Percentiles rank a stretch among this genome's conserved stretches.
phyloP scores from a whole-genome alignment of 768 basidiomycete genomes.

The Podaxis sp. region DNA sequence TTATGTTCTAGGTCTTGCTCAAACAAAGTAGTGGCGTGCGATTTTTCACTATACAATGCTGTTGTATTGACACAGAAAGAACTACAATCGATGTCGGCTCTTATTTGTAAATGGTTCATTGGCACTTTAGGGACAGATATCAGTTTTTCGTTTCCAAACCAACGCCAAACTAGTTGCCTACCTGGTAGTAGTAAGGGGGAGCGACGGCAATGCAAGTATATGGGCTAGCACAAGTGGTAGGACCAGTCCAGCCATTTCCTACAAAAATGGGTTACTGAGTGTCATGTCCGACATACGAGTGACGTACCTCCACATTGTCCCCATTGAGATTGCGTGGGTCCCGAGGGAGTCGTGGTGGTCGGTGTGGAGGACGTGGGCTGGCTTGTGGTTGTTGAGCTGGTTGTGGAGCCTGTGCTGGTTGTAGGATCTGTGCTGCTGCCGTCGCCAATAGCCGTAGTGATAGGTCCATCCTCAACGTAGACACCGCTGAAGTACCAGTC shows the following conservation, averaged over 20 bases:
- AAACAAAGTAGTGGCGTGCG: constrained; percentile 1
- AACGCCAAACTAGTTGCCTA: constrained; percentile 13
- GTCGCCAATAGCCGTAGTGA: constrained; percentile 47
- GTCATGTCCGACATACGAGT: not conserved
- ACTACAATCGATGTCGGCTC: not conserved
- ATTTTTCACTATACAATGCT: constrained; percentile 4
- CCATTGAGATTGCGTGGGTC: constrained; percentile 37
- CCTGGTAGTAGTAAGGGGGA: constrained; percentile 53
- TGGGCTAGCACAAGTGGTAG: constrained; percentile 38
- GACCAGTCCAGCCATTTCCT: constrained; percentile 44
- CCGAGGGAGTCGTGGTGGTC: constrained; percentile 29
- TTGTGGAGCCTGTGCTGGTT: constrained; percentile 15
- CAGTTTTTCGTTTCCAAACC: not conserved
- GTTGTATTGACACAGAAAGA: not conserved
- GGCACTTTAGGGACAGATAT: constrained; percentile 11
- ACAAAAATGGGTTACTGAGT: not conserved
- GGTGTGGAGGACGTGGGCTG: constrained; percentile 18
- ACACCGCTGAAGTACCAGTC: constrained; percentile 61
- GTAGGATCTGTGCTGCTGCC: constrained; percentile 19
- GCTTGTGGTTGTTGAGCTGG: constrained; percentile 20
- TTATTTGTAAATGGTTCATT: constrained; percentile 10
- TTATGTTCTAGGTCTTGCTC: not conserved
- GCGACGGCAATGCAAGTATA: constrained; percentile 43
- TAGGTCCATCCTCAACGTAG: constrained; percentile 53
- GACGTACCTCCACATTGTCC: constrained; percentile 50